phyloP scores from a whole-genome alignment of 495 filamentous ascomycete genomes.

The Thermothielavioides terrestris region DNA sequence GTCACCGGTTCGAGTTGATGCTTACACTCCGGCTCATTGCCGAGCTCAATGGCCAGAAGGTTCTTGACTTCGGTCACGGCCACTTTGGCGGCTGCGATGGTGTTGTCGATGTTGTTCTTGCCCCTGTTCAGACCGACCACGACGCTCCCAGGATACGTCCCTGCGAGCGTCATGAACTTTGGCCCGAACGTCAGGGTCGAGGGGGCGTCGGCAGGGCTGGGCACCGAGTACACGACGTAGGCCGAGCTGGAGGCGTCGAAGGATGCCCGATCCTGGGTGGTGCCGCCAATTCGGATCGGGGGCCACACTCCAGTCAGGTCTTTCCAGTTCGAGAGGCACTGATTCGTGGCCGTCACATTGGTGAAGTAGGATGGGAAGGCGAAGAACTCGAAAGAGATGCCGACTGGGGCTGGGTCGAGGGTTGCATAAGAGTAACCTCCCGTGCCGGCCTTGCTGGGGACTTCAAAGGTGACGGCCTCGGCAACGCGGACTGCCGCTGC shows the following conservation, averaged over 20 bases:
- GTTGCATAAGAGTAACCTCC: conserved; percentile 27
- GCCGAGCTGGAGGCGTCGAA: conserved; percentile 43
- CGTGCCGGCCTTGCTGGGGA: conserved; percentile 25
- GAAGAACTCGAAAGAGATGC: conserved; percentile 55
- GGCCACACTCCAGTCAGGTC: conserved; percentile 47
- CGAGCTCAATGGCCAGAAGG: conserved; percentile 50
- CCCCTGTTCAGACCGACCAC: conserved; percentile 51
- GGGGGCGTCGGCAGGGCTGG: conserved; percentile 44
- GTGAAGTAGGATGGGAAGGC: conserved; percentile 51
- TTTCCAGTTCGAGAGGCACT: conserved; percentile 48
- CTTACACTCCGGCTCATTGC: conserved; percentile 55
- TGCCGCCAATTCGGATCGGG: conserved; percentile 52
- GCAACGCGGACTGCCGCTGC: conserved; percentile 10
- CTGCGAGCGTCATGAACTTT: conserved; percentile 46
- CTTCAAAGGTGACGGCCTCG: conserved; percentile 24
- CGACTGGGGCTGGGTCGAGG: conserved; percentile 42
- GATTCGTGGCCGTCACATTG: conserved; percentile 44
- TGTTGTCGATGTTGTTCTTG: conserved; percentile 47
- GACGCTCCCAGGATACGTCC: conserved; percentile 43
- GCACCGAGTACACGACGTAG: conserved; percentile 50
- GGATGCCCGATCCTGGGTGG: conserved; percentile 47
- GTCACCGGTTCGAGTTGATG: neutral
- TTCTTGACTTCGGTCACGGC: conserved; percentile 40
- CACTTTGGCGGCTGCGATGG: conserved; percentile 45
- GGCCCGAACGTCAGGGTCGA: conserved; percentile 48